phyloP scores from a whole-genome alignment of 257 asterid genomes.

The Solanum medicagineum region DNA sequence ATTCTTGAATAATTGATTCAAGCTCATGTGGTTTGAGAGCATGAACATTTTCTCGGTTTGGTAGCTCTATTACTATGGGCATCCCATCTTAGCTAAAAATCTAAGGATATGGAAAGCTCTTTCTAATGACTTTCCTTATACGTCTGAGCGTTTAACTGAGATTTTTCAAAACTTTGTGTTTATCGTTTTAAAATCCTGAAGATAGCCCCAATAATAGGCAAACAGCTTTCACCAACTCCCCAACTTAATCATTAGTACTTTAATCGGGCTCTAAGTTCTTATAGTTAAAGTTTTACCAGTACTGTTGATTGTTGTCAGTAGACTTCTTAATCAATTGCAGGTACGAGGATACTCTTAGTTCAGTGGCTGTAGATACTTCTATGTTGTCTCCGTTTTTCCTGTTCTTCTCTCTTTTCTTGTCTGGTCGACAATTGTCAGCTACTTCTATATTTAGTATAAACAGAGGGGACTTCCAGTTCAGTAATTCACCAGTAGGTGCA shows the following conservation, averaged over 20 bases:
- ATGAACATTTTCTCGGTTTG: not conserved
- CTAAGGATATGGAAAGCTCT: not conserved
- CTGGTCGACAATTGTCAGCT: not conserved
- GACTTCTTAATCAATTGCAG: not conserved
- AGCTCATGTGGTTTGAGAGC: not conserved
- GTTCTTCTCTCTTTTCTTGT: not conserved
- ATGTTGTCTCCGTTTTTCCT: not conserved
- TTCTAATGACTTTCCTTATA: not conserved
- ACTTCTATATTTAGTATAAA: not conserved
- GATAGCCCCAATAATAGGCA: not conserved
- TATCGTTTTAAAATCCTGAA: not conserved
- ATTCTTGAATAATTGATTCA: not conserved
- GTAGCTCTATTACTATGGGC: not conserved
- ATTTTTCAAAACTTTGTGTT: not conserved
- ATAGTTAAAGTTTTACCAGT: not conserved
- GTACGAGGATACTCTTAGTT: not conserved
- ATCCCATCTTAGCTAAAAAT: not conserved
- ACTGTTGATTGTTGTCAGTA: not conserved
- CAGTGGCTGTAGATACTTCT: not conserved
- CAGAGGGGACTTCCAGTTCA: not conserved
- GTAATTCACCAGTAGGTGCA: not conserved
- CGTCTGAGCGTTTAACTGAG: not conserved
- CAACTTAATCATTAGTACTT: not conserved
- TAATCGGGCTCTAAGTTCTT: not conserved
- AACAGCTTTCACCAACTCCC: not conserved